Base-by-base conservation (phyloP, 495 filamentous ascomycete genomes). In the Astrothelium subdiscretum region DNA sequence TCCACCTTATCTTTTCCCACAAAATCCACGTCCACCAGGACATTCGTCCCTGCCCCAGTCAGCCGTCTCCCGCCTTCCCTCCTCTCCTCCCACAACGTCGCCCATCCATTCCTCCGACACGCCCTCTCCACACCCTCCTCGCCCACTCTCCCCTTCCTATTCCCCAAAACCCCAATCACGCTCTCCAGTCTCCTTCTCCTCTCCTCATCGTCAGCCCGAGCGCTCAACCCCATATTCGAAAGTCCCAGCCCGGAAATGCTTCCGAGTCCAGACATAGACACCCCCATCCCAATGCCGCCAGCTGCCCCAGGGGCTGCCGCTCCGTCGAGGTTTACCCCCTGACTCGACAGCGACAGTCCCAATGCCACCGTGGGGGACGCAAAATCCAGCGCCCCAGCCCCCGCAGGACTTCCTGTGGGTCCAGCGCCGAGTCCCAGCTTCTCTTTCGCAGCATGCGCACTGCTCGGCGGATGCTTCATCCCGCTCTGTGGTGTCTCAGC, bases 71-170 rank as follows among this genome's bases (percentile, higher is more conserved):
- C 77, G 4, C 77, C 74, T 18, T 82, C 79, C 65, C 89, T 87
- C 83, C 86, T 88, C 32, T 89, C 75, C 57, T 80, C 84, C 60
- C 92, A 88, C 26, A 92, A 79, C 32, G 79, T 85, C 59, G 40
- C 62, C 43, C 97, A 81, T 22, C 85, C 90, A 61, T 87, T 80
- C 26, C 87, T 78, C 66, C 82, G 80, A 5, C 85, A 87, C 35
- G 95, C 67, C 44, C 89, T 80, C 73, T 92, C 89, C 43, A 97
- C 78, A 0, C 89, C 90, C 48, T 91, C 86, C 59, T 91, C 84
- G 58, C 89, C 88, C 32, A 98, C 88, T 18, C 85, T 63, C 24
- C 67, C 66, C 32, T 52, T 66, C 31, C 67, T 60, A 60, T 63
- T 66, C 59, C 70, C 69, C 57, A 84, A 69, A 54, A 71, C 74